Conservation (phyloP, 305 asterid species). For the Rubia peregrina region DNA sequence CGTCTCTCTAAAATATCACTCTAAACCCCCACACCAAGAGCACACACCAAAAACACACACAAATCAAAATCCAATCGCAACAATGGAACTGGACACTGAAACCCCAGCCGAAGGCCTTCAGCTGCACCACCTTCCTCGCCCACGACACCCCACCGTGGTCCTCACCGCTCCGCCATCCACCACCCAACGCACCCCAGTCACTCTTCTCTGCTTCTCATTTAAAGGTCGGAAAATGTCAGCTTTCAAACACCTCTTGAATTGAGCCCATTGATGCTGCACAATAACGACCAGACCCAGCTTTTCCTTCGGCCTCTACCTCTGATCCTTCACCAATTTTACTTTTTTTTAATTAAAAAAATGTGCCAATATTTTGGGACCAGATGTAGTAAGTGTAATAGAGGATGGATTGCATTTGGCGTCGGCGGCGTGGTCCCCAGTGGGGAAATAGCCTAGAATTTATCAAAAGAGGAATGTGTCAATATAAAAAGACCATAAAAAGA, state of each 20-base stretch:
- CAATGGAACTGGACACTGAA: constrained; percentile 57
- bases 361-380: too few species aligned
- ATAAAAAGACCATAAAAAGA: too few species aligned
- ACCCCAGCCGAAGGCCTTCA: constrained; percentile 84
- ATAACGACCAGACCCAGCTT: constrained; percentile 25
- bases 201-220: constrained; percentile 6
- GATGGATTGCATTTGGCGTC: too few species aligned
- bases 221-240: constrained; percentile 39
- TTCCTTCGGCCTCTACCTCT: constrained; percentile 29
- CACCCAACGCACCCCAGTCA: constrained; percentile 25
- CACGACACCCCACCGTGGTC: constrained; percentile 88
- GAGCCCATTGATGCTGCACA: constrained; percentile 30
- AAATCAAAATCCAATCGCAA: too few species aligned
- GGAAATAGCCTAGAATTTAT: too few species aligned
- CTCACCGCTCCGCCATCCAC: constrained; percentile 46
- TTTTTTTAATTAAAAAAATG: too few species aligned
- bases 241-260: constrained; percentile 44
- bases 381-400: too few species aligned
- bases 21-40: not conserved
- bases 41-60: not conserved
- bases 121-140: constrained; percentile 69
- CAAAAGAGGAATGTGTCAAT: too few species aligned
- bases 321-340: too few species aligned
- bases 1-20: not conserved
- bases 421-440: too few species aligned